These are phyloP conservation scores for Guillardia theta DNA, from an alignment of 78 protist genomes.

Conservation along the genomic window DNA sequence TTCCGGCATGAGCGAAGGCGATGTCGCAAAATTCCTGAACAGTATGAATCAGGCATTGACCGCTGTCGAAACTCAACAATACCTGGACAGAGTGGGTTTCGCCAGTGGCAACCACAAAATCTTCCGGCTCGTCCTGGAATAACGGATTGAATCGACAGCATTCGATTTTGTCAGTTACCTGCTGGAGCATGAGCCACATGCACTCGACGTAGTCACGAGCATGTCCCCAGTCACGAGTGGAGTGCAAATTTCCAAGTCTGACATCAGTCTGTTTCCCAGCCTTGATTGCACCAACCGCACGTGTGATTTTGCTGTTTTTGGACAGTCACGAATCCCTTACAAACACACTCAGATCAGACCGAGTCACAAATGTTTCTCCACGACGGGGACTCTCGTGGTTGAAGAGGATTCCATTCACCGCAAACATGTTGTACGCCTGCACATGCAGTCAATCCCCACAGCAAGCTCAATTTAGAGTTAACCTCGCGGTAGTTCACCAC, in stretches of 20 bases:
- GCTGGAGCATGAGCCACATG: slow-evolving; percentile 54
- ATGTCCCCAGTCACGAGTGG: slow-evolving; percentile 64
- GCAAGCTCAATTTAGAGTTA: too few relatives aligned
- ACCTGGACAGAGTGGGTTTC: slow-evolving; percentile 75
- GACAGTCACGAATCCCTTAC: too few relatives aligned
- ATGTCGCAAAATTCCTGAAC: slow-evolving; percentile 69
- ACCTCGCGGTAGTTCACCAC: slow-evolving; percentile 92
- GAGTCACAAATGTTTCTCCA: slow-evolving; percentile 90
- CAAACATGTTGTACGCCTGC: slow-evolving; percentile 82
- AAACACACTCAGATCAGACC: too few relatives aligned
- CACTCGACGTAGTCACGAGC: slow-evolving; percentile 56
- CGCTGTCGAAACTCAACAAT: not conserved
- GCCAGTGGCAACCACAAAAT: slow-evolving; percentile 89
- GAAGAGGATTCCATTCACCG: slow-evolving; percentile 76
- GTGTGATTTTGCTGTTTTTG: slow-evolving; percentile 92
- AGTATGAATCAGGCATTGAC: not conserved
- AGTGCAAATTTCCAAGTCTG: slow-evolving; percentile 84
- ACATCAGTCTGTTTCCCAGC: slow-evolving; percentile 51
- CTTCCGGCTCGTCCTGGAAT: slow-evolving; percentile 77
- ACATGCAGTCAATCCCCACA: too few relatives aligned
- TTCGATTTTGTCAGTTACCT: too few relatives aligned
- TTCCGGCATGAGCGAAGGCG: slow-evolving; percentile 70
- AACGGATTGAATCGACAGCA: too few relatives aligned
- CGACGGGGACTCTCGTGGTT: slow-evolving; percentile 82
- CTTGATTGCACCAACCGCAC: slow-evolving; percentile 82